A percentile compares a stretch with the other conserved stretches of the same genome.
phyloP scores from a whole-genome alignment of 2,329 filamentous ascomycete genomes.

The Microsporum canis region DNA sequence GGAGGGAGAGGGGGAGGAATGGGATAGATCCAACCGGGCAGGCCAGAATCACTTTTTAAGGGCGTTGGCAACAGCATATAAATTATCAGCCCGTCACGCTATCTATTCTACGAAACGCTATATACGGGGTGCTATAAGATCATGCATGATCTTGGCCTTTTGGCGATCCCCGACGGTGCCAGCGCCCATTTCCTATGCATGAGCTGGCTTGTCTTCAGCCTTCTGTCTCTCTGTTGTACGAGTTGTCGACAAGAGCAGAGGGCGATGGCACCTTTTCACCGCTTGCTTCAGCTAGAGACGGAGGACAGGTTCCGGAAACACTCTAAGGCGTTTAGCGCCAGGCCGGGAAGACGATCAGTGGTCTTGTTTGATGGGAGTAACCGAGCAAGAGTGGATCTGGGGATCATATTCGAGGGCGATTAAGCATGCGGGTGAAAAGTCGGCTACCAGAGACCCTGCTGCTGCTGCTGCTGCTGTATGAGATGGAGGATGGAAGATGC shows the following conservation, averaged over 20 bases:
- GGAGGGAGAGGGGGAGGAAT: neutral
- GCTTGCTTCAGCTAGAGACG: neutral
- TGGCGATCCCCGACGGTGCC: neutral
- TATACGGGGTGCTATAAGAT: neutral
- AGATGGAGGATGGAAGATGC: too few relatives aligned
- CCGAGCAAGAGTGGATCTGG: neutral
- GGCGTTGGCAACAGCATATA: neutral
- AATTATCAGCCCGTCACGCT: neutral
- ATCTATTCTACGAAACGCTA: neutral
- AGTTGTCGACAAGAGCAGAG: too few relatives aligned
- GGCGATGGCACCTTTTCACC: neutral
- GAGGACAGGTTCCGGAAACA: neutral
- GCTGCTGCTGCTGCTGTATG: too few relatives aligned
- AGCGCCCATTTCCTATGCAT: neutral
- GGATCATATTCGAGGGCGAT: neutral
- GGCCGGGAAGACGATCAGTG: neutral
- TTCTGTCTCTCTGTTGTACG: neutral
- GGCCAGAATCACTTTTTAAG: neutral
- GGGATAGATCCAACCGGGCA: neutral
- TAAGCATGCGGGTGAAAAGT: too few relatives aligned
- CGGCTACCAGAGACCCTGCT: too few relatives aligned
- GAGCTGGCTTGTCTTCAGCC: neutral
- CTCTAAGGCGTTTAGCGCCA: neutral
- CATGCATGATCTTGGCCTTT: neutral
- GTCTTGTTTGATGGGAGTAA: neutral